A percentile compares a stretch with the other conserved stretches of the same genome.
Evolutionary conservation across 495 filamentous ascomycete species (phyloP).

Genomic region (Schizothecium vesticola): DNA sequence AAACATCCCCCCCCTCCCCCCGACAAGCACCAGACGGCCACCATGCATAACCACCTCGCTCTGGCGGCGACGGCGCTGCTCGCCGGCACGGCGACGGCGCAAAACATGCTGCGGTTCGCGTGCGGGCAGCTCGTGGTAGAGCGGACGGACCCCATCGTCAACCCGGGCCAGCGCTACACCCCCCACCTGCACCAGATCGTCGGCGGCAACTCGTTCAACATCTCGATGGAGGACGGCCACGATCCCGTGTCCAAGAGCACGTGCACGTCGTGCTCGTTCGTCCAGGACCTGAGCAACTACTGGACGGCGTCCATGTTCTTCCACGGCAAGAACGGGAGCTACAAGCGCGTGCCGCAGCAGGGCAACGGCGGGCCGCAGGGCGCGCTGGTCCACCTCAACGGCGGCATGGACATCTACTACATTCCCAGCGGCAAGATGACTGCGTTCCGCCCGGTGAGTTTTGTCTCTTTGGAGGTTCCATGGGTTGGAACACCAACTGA

Average conservation of each 20-base stretch:
- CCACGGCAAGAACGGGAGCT: slow-evolving; percentile 63
- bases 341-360: slow-evolving; percentile 59
- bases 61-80: slow-evolving; percentile 45
- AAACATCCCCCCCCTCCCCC: slow-evolving; percentile 28
- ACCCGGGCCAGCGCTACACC: slow-evolving; percentile 45
- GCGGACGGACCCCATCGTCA: slow-evolving; percentile 48
- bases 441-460: slow-evolving; percentile 50
- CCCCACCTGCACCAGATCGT: slow-evolving; percentile 51
- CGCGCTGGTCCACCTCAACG: slow-evolving; percentile 50
- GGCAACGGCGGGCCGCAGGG: slow-evolving; percentile 57
- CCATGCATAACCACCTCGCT: slow-evolving; percentile 44
- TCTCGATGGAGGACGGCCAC: slow-evolving; percentile 54
- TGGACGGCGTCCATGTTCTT: slow-evolving; percentile 72
- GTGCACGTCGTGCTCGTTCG: slow-evolving; percentile 67
- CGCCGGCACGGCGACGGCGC: slow-evolving; percentile 41
- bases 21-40: no score
- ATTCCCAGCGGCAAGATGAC: slow-evolving; percentile 45
- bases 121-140: slow-evolving; percentile 54
- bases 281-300: slow-evolving; percentile 71
- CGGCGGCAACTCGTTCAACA: slow-evolving; percentile 61
- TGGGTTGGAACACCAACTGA: no score
- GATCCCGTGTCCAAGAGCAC: slow-evolving; percentile 51
- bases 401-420: slow-evolving; percentile 31
- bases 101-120: slow-evolving; percentile 52
- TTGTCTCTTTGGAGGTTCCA: not conserved